These are phyloP conservation scores for Plantago major DNA, from an alignment of 257 asterid species.

Conservation along the genomic window DNA sequence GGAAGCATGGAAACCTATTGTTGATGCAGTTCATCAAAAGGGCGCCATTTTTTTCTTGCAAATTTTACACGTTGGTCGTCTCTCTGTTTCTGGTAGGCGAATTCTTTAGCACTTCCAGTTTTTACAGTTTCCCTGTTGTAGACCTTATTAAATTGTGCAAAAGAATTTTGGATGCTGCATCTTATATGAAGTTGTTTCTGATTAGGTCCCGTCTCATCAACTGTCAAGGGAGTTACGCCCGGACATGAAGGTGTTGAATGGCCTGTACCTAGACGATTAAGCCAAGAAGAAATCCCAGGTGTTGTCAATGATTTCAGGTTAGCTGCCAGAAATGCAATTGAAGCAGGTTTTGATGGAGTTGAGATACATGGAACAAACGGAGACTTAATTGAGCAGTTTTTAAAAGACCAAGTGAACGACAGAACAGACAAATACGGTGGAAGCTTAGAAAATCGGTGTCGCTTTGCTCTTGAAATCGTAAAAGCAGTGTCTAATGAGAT, in stretches of 20 bases:
- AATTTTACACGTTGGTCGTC: constrained; percentile 46
- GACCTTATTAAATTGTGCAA: too few species aligned
- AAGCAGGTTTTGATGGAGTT: constrained; percentile 45
- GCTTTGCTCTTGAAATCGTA: constrained; percentile 31
- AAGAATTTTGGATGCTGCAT: too few species aligned
- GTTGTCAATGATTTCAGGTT: constrained; percentile 25
- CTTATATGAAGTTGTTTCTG: too few species aligned
- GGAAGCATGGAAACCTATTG: constrained; percentile 54
- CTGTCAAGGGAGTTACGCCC: constrained; percentile 27
- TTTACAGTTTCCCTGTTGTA: too few species aligned
- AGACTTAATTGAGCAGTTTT: constrained; percentile 37
- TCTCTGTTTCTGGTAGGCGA: constrained; percentile 12
- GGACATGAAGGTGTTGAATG: constrained; percentile 23
- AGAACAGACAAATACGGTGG: constrained; percentile 43
- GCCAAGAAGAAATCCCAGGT: constrained; percentile 23
- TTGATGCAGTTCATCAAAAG: constrained; percentile 38
- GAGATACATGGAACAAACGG: constrained; percentile 46
- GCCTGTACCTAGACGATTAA: constrained; percentile 26
- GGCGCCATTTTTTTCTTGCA: constrained; percentile 45
- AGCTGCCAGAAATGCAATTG: constrained; percentile 33
- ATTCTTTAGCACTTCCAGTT: too few species aligned
- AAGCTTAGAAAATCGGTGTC: constrained; percentile 31
- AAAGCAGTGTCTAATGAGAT: constrained; percentile 32
- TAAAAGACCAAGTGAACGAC: constrained; percentile 40
- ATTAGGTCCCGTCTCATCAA: constrained; percentile 32